Evolutionary conservation across 164 flowering plant genomes (phyloP).

Genomic region (Kingdonia uniflora): DNA sequence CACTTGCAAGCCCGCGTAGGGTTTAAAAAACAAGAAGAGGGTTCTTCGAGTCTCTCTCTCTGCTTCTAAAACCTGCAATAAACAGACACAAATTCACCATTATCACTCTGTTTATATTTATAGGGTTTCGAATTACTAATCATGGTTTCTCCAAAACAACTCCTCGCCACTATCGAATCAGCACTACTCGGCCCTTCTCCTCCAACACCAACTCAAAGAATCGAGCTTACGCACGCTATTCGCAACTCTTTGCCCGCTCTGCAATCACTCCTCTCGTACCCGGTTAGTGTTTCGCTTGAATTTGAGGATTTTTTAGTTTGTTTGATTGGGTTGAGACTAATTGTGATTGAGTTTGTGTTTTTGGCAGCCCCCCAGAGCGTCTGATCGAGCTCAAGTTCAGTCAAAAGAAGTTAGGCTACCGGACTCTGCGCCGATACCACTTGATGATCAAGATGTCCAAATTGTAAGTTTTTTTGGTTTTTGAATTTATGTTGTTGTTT

Average conservation of each 20-base stretch:
- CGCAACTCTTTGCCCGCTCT: constrained; percentile 49
- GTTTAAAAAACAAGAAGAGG: not conserved
- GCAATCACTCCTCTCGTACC: constrained; percentile 61
- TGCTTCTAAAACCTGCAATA: too few species aligned
- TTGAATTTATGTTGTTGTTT: not conserved
- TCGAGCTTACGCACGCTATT: constrained; percentile 78
- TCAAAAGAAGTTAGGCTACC: constrained; percentile 80
- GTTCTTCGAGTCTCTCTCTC: too few species aligned
- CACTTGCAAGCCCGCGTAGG: not conserved
- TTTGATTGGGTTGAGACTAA: not conserved
- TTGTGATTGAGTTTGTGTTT: not conserved
- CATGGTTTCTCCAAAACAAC: constrained; percentile 74
- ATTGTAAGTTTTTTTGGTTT: constrained; percentile 38
- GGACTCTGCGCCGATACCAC: constrained; percentile 59
- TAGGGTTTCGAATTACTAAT: constrained; percentile 7
- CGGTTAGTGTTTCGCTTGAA: constrained; percentile 26
- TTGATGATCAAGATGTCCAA: constrained; percentile 86
- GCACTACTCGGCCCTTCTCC: constrained; percentile 49
- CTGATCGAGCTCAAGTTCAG: constrained; percentile 75
- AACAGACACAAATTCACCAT: too few species aligned
- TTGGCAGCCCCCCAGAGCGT: constrained; percentile 68
- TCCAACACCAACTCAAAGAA: constrained; percentile 64
- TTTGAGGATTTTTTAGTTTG: not conserved
- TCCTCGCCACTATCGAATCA: constrained; percentile 53
- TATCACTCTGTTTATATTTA: not conserved